Evolutionary conservation across 1,284 basidiomycete genomes (phyloP).

Genomic region (Cutaneotrichosporon arboriforme): DNA sequence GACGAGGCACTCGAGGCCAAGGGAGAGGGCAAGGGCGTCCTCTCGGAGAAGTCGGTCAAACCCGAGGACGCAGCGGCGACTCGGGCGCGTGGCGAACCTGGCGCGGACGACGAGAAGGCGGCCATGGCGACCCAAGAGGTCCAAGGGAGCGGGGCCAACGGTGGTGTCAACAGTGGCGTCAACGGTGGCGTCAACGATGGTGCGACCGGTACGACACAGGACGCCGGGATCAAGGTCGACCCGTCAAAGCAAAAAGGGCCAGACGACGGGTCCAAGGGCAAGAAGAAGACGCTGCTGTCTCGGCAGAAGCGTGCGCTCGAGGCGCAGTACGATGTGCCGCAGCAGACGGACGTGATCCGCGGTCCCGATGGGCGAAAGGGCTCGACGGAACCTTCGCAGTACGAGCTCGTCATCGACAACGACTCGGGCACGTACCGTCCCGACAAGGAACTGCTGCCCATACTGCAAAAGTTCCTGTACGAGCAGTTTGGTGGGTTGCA

Average conservation of each 20-base stretch:
- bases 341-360: conserved; percentile 8
- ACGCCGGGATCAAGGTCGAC: neutral
- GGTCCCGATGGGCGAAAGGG: neutral
- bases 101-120: neutral
- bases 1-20: neutral
- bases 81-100: neutral
- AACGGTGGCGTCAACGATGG: too few species aligned
- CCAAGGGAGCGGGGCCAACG: too few species aligned
- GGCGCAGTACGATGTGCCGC: conserved; percentile 8
- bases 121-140: too few species aligned
- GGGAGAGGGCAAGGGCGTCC: neutral
- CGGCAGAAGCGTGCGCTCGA: too few species aligned
- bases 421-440: conserved; percentile 55
- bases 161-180: too few species aligned
- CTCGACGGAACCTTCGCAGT: conserved; percentile 37
- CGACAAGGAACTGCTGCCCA: conserved; percentile 47
- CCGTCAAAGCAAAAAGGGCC: neutral
- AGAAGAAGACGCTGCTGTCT: too few species aligned
- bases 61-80: neutral
- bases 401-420: conserved; percentile 55
- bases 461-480: conserved; percentile 50
- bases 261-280: conserved; percentile 1
- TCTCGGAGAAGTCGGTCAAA: neutral
- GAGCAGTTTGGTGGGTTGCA: conserved; percentile 63
- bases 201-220: neutral